phyloP scores from a whole-genome alignment of 352 stramenopile species.

The Globisporangium camurandrum region DNA sequence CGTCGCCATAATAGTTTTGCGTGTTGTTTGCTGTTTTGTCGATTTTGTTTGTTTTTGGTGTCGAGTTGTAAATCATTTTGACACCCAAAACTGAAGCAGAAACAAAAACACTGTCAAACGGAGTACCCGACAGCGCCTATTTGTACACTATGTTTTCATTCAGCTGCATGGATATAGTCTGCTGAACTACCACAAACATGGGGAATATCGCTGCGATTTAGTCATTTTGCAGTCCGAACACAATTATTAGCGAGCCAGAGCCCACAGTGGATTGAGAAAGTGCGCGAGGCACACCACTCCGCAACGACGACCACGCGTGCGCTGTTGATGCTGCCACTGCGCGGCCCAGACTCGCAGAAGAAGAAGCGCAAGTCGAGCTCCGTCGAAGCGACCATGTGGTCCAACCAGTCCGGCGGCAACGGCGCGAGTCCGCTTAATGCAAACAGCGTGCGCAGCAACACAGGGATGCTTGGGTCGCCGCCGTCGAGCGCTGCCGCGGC shows the following conservation, averaged over 20 bases:
- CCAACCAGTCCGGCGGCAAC: constrained; percentile 19
- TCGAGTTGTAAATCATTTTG: no score
- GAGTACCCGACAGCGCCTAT: no score
- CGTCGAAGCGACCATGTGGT: constrained; percentile 55
- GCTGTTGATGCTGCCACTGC: constrained; percentile 31
- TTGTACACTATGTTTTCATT: no score
- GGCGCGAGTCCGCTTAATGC: constrained; percentile 13
- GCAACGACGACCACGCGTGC: not conserved
- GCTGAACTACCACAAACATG: no score
- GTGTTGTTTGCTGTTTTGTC: not conserved
- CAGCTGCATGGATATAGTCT: no score
- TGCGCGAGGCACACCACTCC: no score
- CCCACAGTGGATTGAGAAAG: no score
- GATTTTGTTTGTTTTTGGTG: not conserved
- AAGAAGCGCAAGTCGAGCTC: constrained; percentile 84
- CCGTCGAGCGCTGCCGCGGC: constrained; percentile 16
- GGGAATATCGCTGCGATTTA: no score
- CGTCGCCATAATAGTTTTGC: constrained; percentile 19
- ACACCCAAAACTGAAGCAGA: no score
- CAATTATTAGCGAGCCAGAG: no score
- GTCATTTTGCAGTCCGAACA: no score
- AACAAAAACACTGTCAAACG: no score
- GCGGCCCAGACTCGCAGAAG: constrained; percentile 45
- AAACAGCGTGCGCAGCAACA: constrained; percentile 14
- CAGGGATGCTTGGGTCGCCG: constrained; percentile 18